Conservation (phyloP, 306 rosid genomes). For the Dalbergia oliveri region DNA sequence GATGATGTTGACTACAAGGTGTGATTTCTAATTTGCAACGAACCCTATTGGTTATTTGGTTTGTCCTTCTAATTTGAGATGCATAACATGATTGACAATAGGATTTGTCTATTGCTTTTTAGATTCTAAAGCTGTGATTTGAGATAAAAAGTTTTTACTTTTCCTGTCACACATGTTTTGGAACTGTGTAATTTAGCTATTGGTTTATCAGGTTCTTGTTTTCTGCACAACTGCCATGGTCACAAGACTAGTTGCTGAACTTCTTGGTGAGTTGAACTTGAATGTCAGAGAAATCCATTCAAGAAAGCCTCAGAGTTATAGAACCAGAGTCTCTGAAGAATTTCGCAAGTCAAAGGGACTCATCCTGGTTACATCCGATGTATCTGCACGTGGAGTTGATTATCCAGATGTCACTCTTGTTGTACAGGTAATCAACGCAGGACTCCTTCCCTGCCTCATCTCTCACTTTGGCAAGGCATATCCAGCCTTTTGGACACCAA, state of each 20-base stretch:
- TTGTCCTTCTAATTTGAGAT: background rate
- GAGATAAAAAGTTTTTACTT: conserved; percentile 10
- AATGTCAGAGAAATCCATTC: conserved; percentile 98
- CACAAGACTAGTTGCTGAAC: conserved; percentile 84
- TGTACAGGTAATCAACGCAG: conserved; percentile 69
- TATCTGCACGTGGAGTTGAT: conserved; percentile 98
- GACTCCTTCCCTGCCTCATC: conserved; percentile 22
- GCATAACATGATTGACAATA: conserved; percentile 18
- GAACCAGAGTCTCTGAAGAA: conserved; percentile 93
- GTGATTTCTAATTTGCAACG: conserved; percentile 38
- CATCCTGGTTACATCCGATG: conserved; percentile 93
- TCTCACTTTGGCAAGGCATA: background rate
- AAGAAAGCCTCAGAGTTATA: conserved; percentile 87
- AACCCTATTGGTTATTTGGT: conserved; percentile 6
- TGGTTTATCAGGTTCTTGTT: conserved; percentile 80
- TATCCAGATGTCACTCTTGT: conserved; percentile 97
- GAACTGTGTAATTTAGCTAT: conserved; percentile 44
- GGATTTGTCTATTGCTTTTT: conserved; percentile 11
- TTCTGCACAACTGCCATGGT: conserved; percentile 99
- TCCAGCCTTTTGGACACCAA: background rate
- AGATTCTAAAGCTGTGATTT: conserved; percentile 9
- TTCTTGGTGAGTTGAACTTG: conserved; percentile 86
- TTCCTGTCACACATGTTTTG: conserved; percentile 16
- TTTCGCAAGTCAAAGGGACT: conserved; percentile 93
- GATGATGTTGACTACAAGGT: conserved; percentile 96